Percentiles rank a stretch among this genome's conserved stretches.
Evolutionary conservation across 2,329 filamentous ascomycete species (phyloP).

Genomic region (Apiospora sp.): DNA sequence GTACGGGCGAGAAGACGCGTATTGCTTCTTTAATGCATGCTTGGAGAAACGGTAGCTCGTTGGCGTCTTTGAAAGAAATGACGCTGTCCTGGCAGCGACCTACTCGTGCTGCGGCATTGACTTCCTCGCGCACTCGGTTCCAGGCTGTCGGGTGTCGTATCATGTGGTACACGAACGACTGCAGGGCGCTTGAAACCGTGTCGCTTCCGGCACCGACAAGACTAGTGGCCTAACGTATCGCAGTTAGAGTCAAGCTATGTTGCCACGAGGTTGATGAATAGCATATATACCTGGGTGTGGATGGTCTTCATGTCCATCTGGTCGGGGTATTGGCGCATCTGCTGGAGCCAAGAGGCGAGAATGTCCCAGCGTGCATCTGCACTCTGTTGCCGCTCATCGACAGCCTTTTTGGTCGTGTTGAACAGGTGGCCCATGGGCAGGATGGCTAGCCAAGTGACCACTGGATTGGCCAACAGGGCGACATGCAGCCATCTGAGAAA

Average conservation of each 20-base stretch:
- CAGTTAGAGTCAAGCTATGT: too few species aligned
- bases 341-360: slow-evolving; percentile 25
- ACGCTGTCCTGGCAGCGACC: slow-evolving; percentile 26
- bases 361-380: slow-evolving; percentile 30
- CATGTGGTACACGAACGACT: slow-evolving; percentile 26
- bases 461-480: slow-evolving; percentile 30
- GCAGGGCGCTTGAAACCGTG: not conserved
- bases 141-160: slow-evolving; percentile 23
- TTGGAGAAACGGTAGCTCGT: slow-evolving; percentile 35
- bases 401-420: slow-evolving; percentile 24
- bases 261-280: not conserved
- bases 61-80: slow-evolving; percentile 30
- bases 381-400: slow-evolving; percentile 26
- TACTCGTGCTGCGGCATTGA: slow-evolving; percentile 27
- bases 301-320: not conserved
- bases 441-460: slow-evolving; percentile 29
- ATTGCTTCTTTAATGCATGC: slow-evolving; percentile 39
- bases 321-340: slow-evolving; percentile 6
- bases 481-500: slow-evolving; percentile 28
- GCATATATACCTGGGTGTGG: not conserved
- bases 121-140: slow-evolving; percentile 28
- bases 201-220: not conserved
- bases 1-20: slow-evolving; percentile 34
- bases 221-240: not conserved
- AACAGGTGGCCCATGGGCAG: slow-evolving; percentile 29